These are phyloP conservation scores for Marsdenia floribunda DNA, from an alignment of 257 asterid species.

Conservation along the genomic window DNA sequence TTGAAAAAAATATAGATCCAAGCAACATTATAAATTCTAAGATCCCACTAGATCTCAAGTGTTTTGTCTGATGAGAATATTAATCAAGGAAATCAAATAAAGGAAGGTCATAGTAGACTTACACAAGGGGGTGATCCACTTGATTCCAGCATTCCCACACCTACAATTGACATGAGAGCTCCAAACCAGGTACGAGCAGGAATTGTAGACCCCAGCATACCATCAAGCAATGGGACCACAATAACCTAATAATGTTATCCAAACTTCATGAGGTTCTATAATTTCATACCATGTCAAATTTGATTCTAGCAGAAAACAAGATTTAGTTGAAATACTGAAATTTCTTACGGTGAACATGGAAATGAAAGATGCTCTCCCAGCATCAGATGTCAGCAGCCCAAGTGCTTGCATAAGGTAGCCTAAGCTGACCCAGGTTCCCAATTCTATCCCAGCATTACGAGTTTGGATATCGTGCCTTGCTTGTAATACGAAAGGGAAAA, in stretches of 20 bases:
- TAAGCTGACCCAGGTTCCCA: constrained; percentile 78
- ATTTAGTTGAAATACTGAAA: neutral
- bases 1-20: neutral
- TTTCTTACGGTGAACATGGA: constrained; percentile 70
- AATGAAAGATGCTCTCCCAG: constrained; percentile 76
- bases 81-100: constrained; percentile 1
- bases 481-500: constrained; percentile 47
- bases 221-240: constrained; percentile 85
- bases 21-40: no score
- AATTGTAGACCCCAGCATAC: constrained; percentile 56
- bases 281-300: neutral
- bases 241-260: constrained; percentile 47
- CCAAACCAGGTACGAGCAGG: constrained; percentile 83
- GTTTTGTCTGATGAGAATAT: neutral
- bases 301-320: neutral
- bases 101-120: constrained; percentile 24
- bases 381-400: constrained; percentile 76
- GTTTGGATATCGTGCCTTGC: constrained; percentile 49
- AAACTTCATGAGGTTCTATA: constrained; percentile 20
- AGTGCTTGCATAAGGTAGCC: constrained; percentile 79
- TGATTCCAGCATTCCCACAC: constrained; percentile 75
- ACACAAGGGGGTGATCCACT: constrained; percentile 89
- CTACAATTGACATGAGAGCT: constrained; percentile 57
- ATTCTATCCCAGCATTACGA: constrained; percentile 63
- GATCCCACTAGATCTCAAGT: no score